A percentile compares a stretch with the other conserved stretches of the same genome.
Evolutionary conservation across 176 grass and related monocot genomes (phyloP).

Genomic region (Rhipidocladum racemiflorum): DNA sequence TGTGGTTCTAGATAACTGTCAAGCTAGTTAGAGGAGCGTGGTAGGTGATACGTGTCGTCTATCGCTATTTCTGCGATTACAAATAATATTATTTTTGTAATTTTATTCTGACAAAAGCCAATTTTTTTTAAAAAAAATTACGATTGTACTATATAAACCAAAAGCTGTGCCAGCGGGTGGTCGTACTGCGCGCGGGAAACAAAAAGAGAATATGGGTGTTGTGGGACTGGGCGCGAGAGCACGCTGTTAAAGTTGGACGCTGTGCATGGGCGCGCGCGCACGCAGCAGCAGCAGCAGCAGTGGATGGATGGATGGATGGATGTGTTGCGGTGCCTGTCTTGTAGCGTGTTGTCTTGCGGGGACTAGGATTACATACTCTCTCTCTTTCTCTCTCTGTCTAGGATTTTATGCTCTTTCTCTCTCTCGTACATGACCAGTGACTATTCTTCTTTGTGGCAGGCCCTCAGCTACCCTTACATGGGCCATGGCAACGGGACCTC

Average conservation of each 20-base stretch:
- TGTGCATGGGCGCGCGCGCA: constrained; percentile 17
- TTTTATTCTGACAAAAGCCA: too few species aligned
- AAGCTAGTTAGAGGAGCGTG: too few species aligned
- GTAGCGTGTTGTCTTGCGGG: constrained; percentile 39
- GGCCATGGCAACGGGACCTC: constrained; percentile 47
- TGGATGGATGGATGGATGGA: constrained; percentile 9
- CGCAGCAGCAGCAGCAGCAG: background rate
- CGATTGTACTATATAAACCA: too few species aligned
- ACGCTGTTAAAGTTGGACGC: constrained; percentile 78
- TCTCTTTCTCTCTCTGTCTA: constrained; percentile 20
- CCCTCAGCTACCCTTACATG: constrained; percentile 86
- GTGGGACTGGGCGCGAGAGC: constrained; percentile 40
- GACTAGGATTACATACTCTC: constrained; percentile 11
- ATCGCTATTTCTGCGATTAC: too few species aligned
- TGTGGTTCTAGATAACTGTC: too few species aligned
- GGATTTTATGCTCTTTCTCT: background rate
- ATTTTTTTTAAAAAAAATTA: too few species aligned
- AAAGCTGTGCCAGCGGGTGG: too few species aligned
- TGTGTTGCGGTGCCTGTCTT: constrained; percentile 17
- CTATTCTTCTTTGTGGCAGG: constrained; percentile 54
- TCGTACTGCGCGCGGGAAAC: constrained; percentile 44
- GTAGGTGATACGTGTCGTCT: too few species aligned
- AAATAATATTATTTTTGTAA: too few species aligned
- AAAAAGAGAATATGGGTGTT: constrained; percentile 43
- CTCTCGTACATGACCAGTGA: background rate